A percentile compares a stretch with the other conserved stretches of the same genome.
Conservation (phyloP, 805 yeast genomes). For the Starmerella khaoyaiensis region DNA sequence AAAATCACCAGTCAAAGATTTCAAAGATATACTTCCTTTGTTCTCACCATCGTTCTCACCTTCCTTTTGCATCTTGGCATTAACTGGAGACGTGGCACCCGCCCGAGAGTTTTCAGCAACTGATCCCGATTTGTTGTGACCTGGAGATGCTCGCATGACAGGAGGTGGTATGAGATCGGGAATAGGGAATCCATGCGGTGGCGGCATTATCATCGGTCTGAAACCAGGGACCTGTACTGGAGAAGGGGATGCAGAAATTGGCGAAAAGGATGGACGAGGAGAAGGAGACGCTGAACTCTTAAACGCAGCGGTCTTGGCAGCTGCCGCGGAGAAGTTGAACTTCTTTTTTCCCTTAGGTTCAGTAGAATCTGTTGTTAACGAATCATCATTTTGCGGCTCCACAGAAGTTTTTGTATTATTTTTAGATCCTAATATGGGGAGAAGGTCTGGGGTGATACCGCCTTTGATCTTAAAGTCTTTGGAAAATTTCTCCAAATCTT, state of each 20-base stretch:
- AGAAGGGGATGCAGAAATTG: background rate
- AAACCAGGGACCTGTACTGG: background rate
- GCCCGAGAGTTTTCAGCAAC: too few relatives aligned
- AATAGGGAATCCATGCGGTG: background rate
- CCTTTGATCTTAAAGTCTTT: slow-evolving; percentile 52
- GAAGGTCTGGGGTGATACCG: slow-evolving; percentile 47
- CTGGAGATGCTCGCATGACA: too few relatives aligned
- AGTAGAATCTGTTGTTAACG: background rate
- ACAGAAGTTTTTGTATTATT: too few relatives aligned
- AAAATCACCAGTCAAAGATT: too few relatives aligned
- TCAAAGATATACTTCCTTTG: too few relatives aligned
- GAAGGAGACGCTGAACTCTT: slow-evolving; percentile 31
- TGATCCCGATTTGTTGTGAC: too few relatives aligned
- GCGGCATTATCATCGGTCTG: slow-evolving; percentile 3
- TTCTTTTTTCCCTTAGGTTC: slow-evolving; percentile 22
- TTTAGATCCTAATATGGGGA: slow-evolving; percentile 62
- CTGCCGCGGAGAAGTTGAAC: slow-evolving; percentile 45
- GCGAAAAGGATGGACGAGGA: slow-evolving; percentile 29
- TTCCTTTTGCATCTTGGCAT: too few relatives aligned
- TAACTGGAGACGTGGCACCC: too few relatives aligned
- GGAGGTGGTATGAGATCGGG: background rate
- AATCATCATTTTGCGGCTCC: too few relatives aligned
- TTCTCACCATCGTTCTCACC: too few relatives aligned
- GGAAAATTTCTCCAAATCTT: slow-evolving; percentile 55
- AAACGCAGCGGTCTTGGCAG: slow-evolving; percentile 55